A percentile compares a stretch with the other conserved stretches of the same genome.
Evolutionary conservation across 306 rosid genomes (phyloP).

Genomic region (Alnus glutinosa): DNA sequence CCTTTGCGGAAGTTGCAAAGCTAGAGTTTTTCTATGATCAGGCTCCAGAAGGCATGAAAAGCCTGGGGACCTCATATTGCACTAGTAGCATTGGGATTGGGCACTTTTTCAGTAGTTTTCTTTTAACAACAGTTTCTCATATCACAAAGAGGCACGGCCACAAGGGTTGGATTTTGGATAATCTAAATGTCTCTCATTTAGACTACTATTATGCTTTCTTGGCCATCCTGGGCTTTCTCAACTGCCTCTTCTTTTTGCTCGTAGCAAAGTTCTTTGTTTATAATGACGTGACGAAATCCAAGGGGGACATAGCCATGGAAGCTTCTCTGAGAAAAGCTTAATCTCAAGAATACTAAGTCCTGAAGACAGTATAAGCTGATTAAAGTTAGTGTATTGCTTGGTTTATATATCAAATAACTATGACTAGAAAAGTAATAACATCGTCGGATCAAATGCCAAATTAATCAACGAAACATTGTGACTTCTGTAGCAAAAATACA

Average conservation of each 20-base stretch:
- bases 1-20: conserved; percentile 69
- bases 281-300: conserved; percentile 40
- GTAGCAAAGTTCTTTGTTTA: conserved; percentile 64
- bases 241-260: conserved; percentile 61
- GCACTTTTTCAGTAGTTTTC: conserved; percentile 56
- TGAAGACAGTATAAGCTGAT: conserved; percentile 23
- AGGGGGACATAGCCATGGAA: conserved; percentile 29
- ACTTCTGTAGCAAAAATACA: background rate
- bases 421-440: background rate
- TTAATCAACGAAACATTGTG: no score
- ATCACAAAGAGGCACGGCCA: conserved; percentile 47
- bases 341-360: background rate
- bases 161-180: conserved; percentile 72
- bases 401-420: no score
- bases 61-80: conserved; percentile 72
- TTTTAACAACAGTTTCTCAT: conserved; percentile 57
- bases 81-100: conserved; percentile 67
- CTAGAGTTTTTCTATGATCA: conserved; percentile 84
- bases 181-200: conserved; percentile 61
- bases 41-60: conserved; percentile 79
- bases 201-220: conserved; percentile 67
- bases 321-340: conserved; percentile 7
- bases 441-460: no score
- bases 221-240: conserved; percentile 53
- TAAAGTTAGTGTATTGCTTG: background rate